phyloP scores from a whole-genome alignment of 352 stramenopile genomes.

The Phytopythium chamaehyphon region DNA sequence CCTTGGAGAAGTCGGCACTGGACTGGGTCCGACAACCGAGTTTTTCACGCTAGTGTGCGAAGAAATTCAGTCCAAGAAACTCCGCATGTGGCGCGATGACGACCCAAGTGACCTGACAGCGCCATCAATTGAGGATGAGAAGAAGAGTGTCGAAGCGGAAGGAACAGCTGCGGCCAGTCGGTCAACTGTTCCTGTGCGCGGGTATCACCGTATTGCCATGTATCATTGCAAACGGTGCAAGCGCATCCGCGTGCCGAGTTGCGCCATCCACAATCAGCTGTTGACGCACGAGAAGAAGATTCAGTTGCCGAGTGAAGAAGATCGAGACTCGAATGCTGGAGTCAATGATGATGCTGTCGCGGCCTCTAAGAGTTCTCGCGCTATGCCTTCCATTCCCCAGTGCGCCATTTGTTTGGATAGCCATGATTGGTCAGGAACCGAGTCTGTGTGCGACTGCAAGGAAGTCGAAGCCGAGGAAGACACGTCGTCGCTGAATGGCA shows the following conservation, averaged over 20 bases:
- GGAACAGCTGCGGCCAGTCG: background rate
- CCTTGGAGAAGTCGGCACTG: conserved; percentile 70
- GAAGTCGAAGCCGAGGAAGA: conserved; percentile 2
- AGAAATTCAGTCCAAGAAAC: conserved; percentile 55
- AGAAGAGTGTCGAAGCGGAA: conserved; percentile 6
- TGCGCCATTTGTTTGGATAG: conserved; percentile 51
- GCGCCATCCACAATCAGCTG: conserved; percentile 38
- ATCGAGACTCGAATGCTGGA: background rate
- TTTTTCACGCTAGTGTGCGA: conserved; percentile 77
- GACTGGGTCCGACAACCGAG: conserved; percentile 68
- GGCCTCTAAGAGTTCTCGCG: conserved; percentile 2
- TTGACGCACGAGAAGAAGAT: conserved; percentile 52
- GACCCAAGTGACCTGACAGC: conserved; percentile 13
- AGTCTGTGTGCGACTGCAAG: conserved; percentile 28
- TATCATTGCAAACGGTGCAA: conserved; percentile 54
- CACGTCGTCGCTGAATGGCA: background rate
- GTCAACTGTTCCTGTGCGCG: conserved; percentile 40
- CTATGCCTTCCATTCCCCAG: conserved; percentile 34
- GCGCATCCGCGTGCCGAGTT: conserved; percentile 42
- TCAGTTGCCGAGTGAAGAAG: background rate
- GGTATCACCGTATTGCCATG: conserved; percentile 68
- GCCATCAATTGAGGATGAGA: conserved; percentile 7
- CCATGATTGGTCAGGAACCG: conserved; percentile 32
- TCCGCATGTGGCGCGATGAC: conserved; percentile 60
- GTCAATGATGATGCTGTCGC: background rate